These are phyloP conservation scores for Stereum hirsutum DNA, from an alignment of 1,284 basidiomycete species.

Conservation along the genomic window DNA sequence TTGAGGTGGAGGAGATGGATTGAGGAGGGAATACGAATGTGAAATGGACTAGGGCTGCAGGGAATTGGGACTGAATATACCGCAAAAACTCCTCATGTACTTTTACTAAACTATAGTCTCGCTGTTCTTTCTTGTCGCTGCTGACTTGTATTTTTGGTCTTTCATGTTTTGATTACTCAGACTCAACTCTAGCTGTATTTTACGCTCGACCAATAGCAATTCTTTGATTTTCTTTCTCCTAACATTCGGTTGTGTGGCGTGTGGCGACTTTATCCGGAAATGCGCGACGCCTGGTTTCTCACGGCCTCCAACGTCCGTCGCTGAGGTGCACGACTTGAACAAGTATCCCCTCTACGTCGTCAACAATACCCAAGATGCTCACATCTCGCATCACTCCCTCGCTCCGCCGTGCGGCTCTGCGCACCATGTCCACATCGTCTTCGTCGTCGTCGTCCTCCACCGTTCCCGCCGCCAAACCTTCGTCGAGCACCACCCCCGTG, in stretches of 20 bases:
- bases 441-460: not conserved
- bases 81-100: too few relatives aligned
- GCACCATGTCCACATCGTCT: constrained; percentile 6
- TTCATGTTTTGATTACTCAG: too few relatives aligned
- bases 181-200: too few relatives aligned
- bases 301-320: not conserved
- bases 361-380: constrained; percentile 5
- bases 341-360: not conserved
- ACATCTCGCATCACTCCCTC: constrained; percentile 7
- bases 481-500: constrained; percentile 2
- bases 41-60: not conserved
- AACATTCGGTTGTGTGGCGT: too few relatives aligned
- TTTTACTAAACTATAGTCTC: too few relatives aligned
- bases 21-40: constrained; percentile 21
- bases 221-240: too few relatives aligned
- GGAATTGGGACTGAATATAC: not conserved
- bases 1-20: constrained; percentile 77
- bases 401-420: constrained; percentile 2
- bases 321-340: not conserved
- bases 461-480: constrained; percentile 1
- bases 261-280: too few relatives aligned
- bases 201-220: too few relatives aligned
- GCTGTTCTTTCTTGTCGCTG: too few relatives aligned
- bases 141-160: too few relatives aligned
- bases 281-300: not conserved